Evolutionary conservation across 495 filamentous ascomycete genomes (phyloP).

Genomic region (Penicillium diatomitis): DNA sequence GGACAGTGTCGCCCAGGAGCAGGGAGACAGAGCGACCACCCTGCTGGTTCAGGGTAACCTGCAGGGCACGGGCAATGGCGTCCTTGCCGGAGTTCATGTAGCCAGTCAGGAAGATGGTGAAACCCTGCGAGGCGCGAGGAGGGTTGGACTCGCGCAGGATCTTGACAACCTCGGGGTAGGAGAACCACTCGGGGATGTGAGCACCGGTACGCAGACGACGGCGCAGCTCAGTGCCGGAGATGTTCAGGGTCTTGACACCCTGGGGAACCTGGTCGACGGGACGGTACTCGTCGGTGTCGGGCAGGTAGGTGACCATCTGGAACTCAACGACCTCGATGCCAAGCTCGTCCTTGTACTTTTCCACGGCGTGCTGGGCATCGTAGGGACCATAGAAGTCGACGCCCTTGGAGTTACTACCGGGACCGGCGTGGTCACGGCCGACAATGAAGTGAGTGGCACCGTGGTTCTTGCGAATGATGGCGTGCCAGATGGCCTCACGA

Average conservation of each 20-base stretch:
- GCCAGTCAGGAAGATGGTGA: conserved; percentile 96
- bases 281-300: conserved; percentile 91
- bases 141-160: conserved; percentile 94
- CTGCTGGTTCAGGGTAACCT: conserved; percentile 98
- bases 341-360: conserved; percentile 92
- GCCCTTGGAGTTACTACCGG: conserved; percentile 92
- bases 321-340: conserved; percentile 98
- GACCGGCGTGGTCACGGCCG: conserved; percentile 93
- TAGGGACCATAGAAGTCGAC: conserved; percentile 97
- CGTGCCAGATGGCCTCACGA: conserved; percentile 98
- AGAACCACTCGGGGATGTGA: conserved; percentile 98
- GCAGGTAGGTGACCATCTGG: conserved; percentile 98
- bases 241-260: conserved; percentile 86
- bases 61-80: conserved; percentile 85
- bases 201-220: conserved; percentile 77
- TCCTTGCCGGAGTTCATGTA: conserved; percentile 97
- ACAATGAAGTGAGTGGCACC: conserved; percentile 99
- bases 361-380: conserved; percentile 94
- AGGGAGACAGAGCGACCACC: conserved; percentile 90
- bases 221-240: conserved; percentile 92
- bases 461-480: conserved; percentile 99
- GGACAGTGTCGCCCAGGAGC: conserved; percentile 90
- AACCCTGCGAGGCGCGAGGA: conserved; percentile 78
- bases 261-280: conserved; percentile 80
- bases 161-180: conserved; percentile 95